Evolutionary conservation across 345 rosid species (phyloP), one percentile per base, ranked within the genome.

Genomic region (Cardamine resedifolia): DNA sequence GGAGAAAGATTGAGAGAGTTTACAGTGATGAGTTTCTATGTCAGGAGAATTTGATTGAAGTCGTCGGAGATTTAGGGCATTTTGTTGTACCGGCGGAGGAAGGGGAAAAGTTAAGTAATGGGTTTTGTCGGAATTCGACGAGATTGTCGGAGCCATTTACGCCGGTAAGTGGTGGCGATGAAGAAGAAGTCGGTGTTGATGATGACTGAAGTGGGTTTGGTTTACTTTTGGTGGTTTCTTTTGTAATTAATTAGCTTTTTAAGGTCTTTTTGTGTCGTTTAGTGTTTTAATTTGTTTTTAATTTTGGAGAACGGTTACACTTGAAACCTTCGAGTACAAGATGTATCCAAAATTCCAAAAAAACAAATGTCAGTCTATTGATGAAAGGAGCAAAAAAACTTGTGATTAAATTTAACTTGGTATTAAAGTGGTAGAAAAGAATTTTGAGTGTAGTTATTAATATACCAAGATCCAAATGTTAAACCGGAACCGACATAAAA

Each of bases 11-110:
- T 23, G 98, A 94, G 77, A 86, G 82, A 53, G 60, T 79, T 23
- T 87, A 77, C 45, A 83, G 98, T 55, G 87, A 80, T 2, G 89
- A 91, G 78, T 94, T 91, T 44, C 58, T 94, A 31, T 89, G 97
- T 5, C 77, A 67, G n/a, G 96, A 94, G 77, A 94, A 91, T 68
- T 51, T 82, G 78, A 69, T 82, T 19, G 84, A 85, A 73, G 82
- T 77, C 0, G 83, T 85, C 36, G 92, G 81, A 53, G 67, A 70
- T 2, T 53, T 94, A 60, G 97, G 74, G 3, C 92, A 89, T 71
- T 94, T 86, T 21, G 83, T 39, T 2, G 75, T 94, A 33, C 80
- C 21, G 27, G 61, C 76, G 14, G 61, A 38, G 15, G 65, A 80
- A 60, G 52, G 28, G 27, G 24, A 45, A 16, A n/a, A 48, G 43